Evolutionary conservation across 2,329 filamentous ascomycete species (phyloP), one percentile per base, ranked within the genome.

Genomic region (Pseudocercospora musae): DNA sequence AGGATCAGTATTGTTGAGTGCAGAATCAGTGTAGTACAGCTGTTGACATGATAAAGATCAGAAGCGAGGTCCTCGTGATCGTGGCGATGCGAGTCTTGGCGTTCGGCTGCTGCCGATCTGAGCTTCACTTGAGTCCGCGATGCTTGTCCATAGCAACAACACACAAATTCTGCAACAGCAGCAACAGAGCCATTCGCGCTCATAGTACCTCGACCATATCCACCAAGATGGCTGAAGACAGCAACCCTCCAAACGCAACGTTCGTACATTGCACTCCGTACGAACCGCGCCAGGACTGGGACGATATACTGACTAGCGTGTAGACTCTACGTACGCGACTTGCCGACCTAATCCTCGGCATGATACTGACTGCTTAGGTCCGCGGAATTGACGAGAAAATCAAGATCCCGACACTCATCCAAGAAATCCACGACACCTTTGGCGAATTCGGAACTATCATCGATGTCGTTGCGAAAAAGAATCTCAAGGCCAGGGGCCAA

Each of bases 341-440:
- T 21, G 9, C 23, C n/a, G 6, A 27, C 27, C 57, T 18, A 20
- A 44, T 53, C 33, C 25, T 11, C 27, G 18, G 8, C 18, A 25
- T 13, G 23, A 15, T 37, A 57, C 58, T 64, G 54, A 63, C 57
- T 10, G 13, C 15, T 25, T 70, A 85, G 80, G 80, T 85, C 66
- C 90, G 89, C 72, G 97, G 97, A 76, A 87, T 99, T 62, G 91
- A 97, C 78, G 95, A 98, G 82, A 87, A 90, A 74, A 88, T 96
- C 77, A 96, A 96, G 76, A 83, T 91, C 62, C 89, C 92, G 33
- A 79, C 86, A 9, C 82, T 98, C 58, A 90, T 88, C 68, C 85
- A 89, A 68, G 85, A 90, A 0, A 83, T 99, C 15, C 80, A 79
- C 21, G 87, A 88, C 66, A 84, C 98, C 72, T 98, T 98, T 79